A percentile compares a stretch with the other conserved stretches of the same genome.
These are phyloP conservation scores for Neotropicomus parvogracilis DNA, from an alignment of 1,284 basidiomycete species.

Conservation along the genomic window DNA sequence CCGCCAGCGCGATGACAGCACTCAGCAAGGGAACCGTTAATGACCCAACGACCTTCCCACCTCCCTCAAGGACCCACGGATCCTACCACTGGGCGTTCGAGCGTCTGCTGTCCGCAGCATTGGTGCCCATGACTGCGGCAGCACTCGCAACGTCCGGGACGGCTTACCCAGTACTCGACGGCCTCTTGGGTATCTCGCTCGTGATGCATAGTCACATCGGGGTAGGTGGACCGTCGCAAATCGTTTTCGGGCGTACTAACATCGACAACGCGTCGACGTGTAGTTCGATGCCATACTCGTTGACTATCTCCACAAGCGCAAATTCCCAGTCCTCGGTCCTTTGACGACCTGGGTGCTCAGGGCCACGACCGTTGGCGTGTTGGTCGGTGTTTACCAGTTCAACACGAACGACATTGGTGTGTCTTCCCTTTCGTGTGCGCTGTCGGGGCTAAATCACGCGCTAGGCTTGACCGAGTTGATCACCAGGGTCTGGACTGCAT, in stretches of 20 bases:
- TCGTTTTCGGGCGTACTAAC: background rate
- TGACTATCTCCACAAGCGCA: slow-evolving; percentile 93
- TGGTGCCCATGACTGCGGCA: slow-evolving; percentile 85
- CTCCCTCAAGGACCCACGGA: slow-evolving; percentile 78
- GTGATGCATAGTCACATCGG: slow-evolving; percentile 96
- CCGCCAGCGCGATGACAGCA: slow-evolving; percentile 49
- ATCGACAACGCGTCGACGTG: background rate
- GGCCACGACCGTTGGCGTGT: slow-evolving; percentile 74
- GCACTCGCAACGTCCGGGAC: slow-evolving; percentile 73
- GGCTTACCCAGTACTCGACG: slow-evolving; percentile 83
- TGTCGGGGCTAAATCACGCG: slow-evolving; percentile 6
- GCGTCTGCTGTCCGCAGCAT: slow-evolving; percentile 80
- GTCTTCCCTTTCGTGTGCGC: slow-evolving; percentile 28
- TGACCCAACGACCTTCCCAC: slow-evolving; percentile 88
- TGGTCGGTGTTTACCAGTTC: slow-evolving; percentile 94
- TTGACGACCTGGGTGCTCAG: slow-evolving; percentile 74
- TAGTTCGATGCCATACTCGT: slow-evolving; percentile 73
- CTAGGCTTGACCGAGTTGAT: slow-evolving; percentile 72
- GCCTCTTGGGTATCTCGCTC: slow-evolving; percentile 80
- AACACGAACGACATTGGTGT: slow-evolving; percentile 95
- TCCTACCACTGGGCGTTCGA: slow-evolving; percentile 99
- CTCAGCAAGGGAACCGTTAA: slow-evolving; percentile 94
- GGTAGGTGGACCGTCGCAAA: slow-evolving; percentile 41
- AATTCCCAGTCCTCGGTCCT: slow-evolving; percentile 81
- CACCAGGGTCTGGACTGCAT: slow-evolving; percentile 64